Evolutionary conservation across 352 stramenopile species (phyloP), one percentile per base, ranked within the genome.

Genomic region (Phytophthora podocarpi): DNA sequence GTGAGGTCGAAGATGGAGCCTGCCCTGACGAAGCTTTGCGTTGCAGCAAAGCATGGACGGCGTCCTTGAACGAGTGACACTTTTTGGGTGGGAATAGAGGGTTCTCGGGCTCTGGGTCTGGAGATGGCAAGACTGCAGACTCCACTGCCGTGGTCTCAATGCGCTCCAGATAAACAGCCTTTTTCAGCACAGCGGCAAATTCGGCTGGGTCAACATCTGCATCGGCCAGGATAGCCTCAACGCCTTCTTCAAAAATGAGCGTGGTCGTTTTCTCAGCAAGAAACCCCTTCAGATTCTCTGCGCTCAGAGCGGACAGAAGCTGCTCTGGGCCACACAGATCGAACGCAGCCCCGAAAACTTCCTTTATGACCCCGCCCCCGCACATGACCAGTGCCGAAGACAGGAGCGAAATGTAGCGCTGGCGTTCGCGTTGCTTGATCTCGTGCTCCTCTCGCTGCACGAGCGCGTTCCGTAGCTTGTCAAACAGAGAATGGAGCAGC

Each of bases 351-450:
- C 32, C 57, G 11, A 66, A 59, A 20, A 54, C 3, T 8, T 48
- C 32, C 1, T 54, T 43, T 8, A 59, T 42, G 6, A 41, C 30
- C 5, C 5, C 20, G 6, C 57, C 49, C 15, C 57, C 57, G 18
- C 57, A 59, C 57, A 65, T 42, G 1, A 54, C 24, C 40, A 65
- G 18, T 1, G 57, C 48, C 3, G 37, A 43, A 2, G 47, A 66
- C 0, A 66, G 4, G 8, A 54, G 39, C 9, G 57, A 65, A 27
- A 65, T 32, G 23, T 26, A 43, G 4, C 47, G 48, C 5, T 53
- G 34, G 7, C 47, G 48, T 2, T 21, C 34, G 2, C 31, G 39
- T 15, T 21, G 42, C 5, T 48, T 41, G n/a, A 43, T 49, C 20
- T 32, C 31, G 36, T n/a, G 15, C 20, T 54, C 13, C n/a, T 62